Percentiles rank a stretch among this genome's conserved stretches.
phyloP scores from a whole-genome alignment of 768 basidiomycete species.

The Candolleomyces efflorescens region DNA sequence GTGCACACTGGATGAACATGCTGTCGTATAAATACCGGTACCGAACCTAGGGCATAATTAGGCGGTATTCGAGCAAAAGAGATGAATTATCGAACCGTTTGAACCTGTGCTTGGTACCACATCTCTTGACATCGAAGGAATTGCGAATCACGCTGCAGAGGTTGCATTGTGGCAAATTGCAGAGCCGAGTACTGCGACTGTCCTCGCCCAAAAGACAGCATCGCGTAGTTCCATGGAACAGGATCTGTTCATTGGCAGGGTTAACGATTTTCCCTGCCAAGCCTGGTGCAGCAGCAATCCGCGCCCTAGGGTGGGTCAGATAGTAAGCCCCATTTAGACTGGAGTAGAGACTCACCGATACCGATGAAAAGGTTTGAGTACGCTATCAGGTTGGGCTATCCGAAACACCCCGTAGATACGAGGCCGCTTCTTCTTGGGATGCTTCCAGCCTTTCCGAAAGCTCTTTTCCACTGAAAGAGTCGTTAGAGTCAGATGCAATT shows the following conservation, averaged over 20 bases:
- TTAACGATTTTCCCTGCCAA: constrained; percentile 16
- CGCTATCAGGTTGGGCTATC: constrained; percentile 41
- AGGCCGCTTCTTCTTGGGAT: constrained; percentile 48
- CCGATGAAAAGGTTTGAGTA: constrained; percentile 39
- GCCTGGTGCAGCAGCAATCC: constrained; percentile 22
- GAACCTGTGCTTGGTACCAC: constrained; percentile 34
- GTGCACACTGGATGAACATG: constrained; percentile 60
- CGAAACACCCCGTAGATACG: constrained; percentile 47
- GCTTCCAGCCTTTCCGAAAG: constrained; percentile 53
- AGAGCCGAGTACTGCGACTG: constrained; percentile 40
- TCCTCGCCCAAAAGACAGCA: constrained; percentile 56
- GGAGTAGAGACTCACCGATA: constrained; percentile 35
- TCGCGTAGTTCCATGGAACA: constrained; percentile 68
- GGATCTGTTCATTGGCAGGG: constrained; percentile 49
- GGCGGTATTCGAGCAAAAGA: not conserved
- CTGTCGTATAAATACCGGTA: constrained; percentile 63
- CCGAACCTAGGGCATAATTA: constrained; percentile 44
- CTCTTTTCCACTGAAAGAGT: constrained; percentile 39
- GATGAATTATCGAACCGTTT: not conserved
- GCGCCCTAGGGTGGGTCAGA: constrained; percentile 19
- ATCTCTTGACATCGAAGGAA: constrained; percentile 57
- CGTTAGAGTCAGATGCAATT: not conserved
- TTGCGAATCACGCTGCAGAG: constrained; percentile 54
- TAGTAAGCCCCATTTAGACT: not conserved
- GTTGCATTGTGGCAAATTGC: constrained; percentile 44